phyloP scores from a whole-genome alignment of 208 protist genomes.

The Leishmania guyanensis region DNA sequence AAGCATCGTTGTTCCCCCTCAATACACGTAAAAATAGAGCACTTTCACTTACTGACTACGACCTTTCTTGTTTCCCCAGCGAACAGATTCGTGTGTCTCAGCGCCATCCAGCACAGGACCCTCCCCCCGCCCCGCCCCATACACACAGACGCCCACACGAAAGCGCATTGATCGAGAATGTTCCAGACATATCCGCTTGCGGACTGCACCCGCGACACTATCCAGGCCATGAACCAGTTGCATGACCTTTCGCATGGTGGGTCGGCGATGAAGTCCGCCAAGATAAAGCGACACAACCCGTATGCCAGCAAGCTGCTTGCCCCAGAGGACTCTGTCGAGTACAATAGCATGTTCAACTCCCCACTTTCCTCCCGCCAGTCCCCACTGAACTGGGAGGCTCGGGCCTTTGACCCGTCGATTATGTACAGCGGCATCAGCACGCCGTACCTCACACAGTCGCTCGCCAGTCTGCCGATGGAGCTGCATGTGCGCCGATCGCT shows the following conservation, averaged over 20 bases:
- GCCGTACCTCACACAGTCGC: slow-evolving; percentile 20
- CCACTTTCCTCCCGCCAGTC: slow-evolving; percentile 21
- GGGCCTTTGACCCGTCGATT: slow-evolving; percentile 25
- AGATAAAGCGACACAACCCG: slow-evolving; percentile 56
- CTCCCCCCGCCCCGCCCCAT: too few relatives aligned
- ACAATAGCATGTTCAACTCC: slow-evolving; percentile 26
- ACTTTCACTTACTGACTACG: neutral
- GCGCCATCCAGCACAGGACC: neutral
- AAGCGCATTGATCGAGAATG: slow-evolving; percentile 13
- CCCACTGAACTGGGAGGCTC: slow-evolving; percentile 33
- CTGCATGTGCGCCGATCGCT: slow-evolving; percentile 16
- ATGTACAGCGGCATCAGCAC: slow-evolving; percentile 30
- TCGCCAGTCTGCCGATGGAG: slow-evolving; percentile 20
- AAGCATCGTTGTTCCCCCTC: neutral
- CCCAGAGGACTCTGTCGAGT: slow-evolving; percentile 40
- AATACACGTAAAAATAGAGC: neutral
- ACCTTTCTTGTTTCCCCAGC: neutral
- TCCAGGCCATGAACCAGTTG: slow-evolving; percentile 62
- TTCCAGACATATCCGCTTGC: slow-evolving; percentile 33
- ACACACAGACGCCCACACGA: neutral
- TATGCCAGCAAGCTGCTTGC: slow-evolving; percentile 56
- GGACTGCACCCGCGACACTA: slow-evolving; percentile 65
- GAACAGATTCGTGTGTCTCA: neutral
- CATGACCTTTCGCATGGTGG: slow-evolving; percentile 14
- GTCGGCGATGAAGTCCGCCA: slow-evolving; percentile 18